Evolutionary conservation across 2,329 filamentous ascomycete genomes (phyloP).

Genomic region (Alternaria metachromatica): DNA sequence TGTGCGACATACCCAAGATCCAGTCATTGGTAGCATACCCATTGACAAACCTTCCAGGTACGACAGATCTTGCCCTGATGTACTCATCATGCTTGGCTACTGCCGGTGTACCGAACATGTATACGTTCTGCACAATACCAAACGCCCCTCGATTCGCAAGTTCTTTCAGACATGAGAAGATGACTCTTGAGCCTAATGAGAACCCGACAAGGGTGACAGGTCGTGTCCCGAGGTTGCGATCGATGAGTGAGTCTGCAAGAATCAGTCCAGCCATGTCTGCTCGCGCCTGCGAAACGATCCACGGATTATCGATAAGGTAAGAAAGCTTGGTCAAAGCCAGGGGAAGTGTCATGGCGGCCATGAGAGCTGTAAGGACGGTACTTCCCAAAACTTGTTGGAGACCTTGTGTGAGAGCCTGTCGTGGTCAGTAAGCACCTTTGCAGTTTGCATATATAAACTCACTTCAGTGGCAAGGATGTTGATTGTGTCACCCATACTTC

Average conservation of each 20-base stretch:
- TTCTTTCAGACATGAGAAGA: slow-evolving; percentile 89
- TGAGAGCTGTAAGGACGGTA: slow-evolving; percentile 85
- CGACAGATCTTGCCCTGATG: slow-evolving; percentile 77
- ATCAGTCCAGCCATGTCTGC: slow-evolving; percentile 89
- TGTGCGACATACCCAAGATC: slow-evolving; percentile 71
- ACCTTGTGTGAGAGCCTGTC: slow-evolving; percentile 92
- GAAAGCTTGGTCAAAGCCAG: slow-evolving; percentile 91
- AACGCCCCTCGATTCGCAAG: slow-evolving; percentile 82
- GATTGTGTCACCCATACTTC: slow-evolving; percentile 97
- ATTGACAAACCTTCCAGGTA: slow-evolving; percentile 92
- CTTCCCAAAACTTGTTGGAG: slow-evolving; percentile 93
- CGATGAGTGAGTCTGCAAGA: slow-evolving; percentile 90
- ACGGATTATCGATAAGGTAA: slow-evolving; percentile 97
- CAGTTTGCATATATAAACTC: slow-evolving; percentile 43
- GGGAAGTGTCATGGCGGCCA: slow-evolving; percentile 92
- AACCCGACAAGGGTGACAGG: slow-evolving; percentile 95
- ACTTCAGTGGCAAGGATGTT: slow-evolving; percentile 98
- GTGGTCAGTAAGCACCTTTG: slow-evolving; percentile 26
- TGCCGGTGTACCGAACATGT: slow-evolving; percentile 89
- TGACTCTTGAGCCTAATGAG: slow-evolving; percentile 88
- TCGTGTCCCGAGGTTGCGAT: slow-evolving; percentile 86
- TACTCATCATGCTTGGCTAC: slow-evolving; percentile 94
- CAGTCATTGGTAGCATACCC: slow-evolving; percentile 95
- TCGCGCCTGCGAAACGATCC: slow-evolving; percentile 93
- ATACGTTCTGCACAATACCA: slow-evolving; percentile 92